Percentiles rank a stretch among this genome's conserved stretches.
Evolutionary conservation across 495 filamentous ascomycete genomes (phyloP).

Genomic region (Hypomontagnella monticulosa): DNA sequence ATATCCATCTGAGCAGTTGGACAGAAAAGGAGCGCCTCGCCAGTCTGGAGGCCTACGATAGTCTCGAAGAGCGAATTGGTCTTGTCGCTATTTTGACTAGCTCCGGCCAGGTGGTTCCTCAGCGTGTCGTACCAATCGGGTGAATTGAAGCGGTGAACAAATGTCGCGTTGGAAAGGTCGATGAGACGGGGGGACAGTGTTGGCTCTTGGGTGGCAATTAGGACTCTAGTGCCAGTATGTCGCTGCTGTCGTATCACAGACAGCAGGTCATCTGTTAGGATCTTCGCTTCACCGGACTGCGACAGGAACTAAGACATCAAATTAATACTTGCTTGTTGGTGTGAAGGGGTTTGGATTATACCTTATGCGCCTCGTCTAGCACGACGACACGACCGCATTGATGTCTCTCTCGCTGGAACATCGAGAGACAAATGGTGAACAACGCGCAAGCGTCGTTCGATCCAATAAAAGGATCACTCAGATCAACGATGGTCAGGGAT

Average conservation of each 20-base stretch:
- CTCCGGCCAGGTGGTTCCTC: conserved; percentile 52
- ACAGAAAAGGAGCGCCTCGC: conserved; percentile 73
- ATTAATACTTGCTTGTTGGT: neutral
- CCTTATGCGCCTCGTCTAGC: conserved; percentile 50
- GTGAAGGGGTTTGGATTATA: conserved; percentile 12
- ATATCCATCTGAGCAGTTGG: conserved; percentile 65
- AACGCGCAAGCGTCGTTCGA: conserved; percentile 64
- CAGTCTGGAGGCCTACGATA: conserved; percentile 68
- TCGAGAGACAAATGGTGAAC: conserved; percentile 63
- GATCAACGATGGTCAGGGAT: conserved; percentile 68
- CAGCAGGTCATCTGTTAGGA: conserved; percentile 65
- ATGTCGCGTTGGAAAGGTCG: conserved; percentile 64
- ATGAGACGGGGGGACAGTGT: conserved; percentile 65
- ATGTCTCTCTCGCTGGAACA: conserved; percentile 57
- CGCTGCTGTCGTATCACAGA: conserved; percentile 66
- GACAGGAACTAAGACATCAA: conserved; percentile 56
- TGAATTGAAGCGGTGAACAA: conserved; percentile 69
- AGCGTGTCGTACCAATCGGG: conserved; percentile 65
- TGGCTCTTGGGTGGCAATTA: conserved; percentile 73
- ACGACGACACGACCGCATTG: conserved; percentile 57
- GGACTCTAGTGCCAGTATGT: conserved; percentile 61
- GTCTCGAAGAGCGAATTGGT: conserved; percentile 55
- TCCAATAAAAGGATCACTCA: conserved; percentile 67
- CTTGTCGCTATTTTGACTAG: conserved; percentile 7
- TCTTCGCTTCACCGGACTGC: conserved; percentile 50